These are phyloP conservation scores for Populus ilicifolia DNA, from an alignment of 345 rosid genomes.

Conservation along the genomic window DNA sequence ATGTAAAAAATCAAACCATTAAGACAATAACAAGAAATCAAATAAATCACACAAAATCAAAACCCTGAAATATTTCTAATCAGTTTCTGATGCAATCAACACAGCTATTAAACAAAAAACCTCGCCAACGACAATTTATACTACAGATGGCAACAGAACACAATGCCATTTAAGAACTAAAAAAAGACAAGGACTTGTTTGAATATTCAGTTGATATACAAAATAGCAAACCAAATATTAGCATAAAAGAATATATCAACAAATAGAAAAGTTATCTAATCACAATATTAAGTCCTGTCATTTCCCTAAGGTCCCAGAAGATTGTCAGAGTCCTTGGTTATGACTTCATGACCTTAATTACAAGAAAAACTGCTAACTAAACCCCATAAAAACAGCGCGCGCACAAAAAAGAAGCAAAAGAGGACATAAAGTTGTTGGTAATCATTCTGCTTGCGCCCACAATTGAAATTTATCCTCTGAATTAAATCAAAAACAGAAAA, in stretches of 20 bases:
- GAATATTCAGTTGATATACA: background rate
- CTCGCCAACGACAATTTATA: background rate
- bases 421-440: background rate
- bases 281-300: background rate
- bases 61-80: background rate
- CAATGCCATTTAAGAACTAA: background rate
- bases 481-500: background rate
- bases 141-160: background rate
- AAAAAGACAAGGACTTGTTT: too few species aligned
- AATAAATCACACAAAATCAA: background rate
- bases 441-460: background rate
- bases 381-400: background rate
- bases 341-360: background rate
- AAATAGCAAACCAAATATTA: background rate
- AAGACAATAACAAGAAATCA: background rate
- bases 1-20: background rate
- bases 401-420: background rate
- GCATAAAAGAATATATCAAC: background rate
- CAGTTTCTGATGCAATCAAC: background rate
- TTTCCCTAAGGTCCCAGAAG: background rate
- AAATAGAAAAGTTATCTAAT: background rate
- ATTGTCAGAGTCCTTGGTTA: background rate
- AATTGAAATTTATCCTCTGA: background rate
- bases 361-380: background rate
- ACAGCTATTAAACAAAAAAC: background rate